phyloP scores from a whole-genome alignment of 2,329 filamentous ascomycete genomes.

The Fusarium domesticum region DNA sequence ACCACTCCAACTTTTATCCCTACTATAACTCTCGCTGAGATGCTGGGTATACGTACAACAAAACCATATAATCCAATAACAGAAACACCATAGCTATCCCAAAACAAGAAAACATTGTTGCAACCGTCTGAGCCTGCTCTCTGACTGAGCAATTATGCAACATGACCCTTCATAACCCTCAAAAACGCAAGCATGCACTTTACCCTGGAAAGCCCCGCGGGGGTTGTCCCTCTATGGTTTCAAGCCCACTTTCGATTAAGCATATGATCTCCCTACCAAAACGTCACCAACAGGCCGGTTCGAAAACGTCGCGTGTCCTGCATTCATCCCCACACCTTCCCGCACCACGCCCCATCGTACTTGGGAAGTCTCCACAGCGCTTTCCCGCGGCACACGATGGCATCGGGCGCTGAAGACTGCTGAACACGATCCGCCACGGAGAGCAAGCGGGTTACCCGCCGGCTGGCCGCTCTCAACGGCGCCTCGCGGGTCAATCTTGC shows the following conservation, averaged over 20 bases:
- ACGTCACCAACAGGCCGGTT: constrained; percentile 31
- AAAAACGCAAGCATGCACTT: too few relatives aligned
- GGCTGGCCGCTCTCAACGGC: constrained; percentile 34
- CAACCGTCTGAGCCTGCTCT: too few relatives aligned
- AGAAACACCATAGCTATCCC: not conserved
- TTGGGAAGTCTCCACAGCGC: constrained; percentile 35
- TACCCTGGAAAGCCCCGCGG: too few relatives aligned
- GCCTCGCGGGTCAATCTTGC: constrained; percentile 38
- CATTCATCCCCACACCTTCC: constrained; percentile 36
- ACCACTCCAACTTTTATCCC: constrained; percentile 9
- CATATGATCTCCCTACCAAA: constrained; percentile 28
- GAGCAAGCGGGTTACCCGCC: constrained; percentile 47
- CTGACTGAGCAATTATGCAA: too few relatives aligned
- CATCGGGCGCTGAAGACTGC: constrained; percentile 51
- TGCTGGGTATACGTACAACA: constrained; percentile 17
- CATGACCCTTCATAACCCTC: too few relatives aligned
- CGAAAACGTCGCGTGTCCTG: constrained; percentile 46
- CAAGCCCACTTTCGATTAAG: constrained; percentile 19
- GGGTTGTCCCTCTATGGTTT: constrained; percentile 1
- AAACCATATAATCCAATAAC: not conserved
- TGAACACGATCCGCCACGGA: constrained; percentile 48
- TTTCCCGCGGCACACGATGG: constrained; percentile 36
- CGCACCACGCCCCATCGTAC: constrained; percentile 48
- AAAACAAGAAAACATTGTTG: too few relatives aligned
- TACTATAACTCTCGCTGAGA: not conserved